Percentiles rank a stretch among this genome's conserved stretches.
These are phyloP conservation scores for Blastobotrys aristatus DNA, from an alignment of 1,139 yeast species.

Conservation along the genomic window DNA sequence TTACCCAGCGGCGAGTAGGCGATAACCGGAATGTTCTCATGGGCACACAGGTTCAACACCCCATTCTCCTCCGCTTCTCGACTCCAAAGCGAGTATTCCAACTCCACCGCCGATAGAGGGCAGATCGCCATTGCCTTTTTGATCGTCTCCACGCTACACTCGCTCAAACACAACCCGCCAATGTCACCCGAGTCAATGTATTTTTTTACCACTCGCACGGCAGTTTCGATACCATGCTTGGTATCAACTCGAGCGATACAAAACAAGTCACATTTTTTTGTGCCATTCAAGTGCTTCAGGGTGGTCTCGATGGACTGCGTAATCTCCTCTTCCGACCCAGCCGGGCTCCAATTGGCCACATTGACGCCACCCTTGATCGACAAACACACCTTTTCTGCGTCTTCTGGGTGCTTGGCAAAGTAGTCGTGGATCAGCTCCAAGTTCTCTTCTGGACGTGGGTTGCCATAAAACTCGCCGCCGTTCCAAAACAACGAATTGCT, in stretches of 20 bases:
- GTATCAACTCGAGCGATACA: constrained; percentile 67
- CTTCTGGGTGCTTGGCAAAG: constrained; percentile 51
- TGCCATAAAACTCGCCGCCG: constrained; percentile 76
- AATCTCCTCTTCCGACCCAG: neutral
- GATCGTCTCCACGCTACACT: constrained; percentile 58
- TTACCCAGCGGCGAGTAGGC: constrained; percentile 80
- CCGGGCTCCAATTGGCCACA: constrained; percentile 44
- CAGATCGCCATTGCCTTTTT: constrained; percentile 46
- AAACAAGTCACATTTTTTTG: constrained; percentile 44
- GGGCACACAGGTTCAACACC: constrained; percentile 49
- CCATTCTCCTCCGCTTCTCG: constrained; percentile 59
- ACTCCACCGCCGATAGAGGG: constrained; percentile 64
- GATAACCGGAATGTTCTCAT: constrained; percentile 56
- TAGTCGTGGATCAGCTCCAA: constrained; percentile 53
- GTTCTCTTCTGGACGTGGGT: constrained; percentile 43
- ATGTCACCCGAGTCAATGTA: constrained; percentile 37
- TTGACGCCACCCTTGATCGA: constrained; percentile 74
- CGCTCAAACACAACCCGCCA: constrained; percentile 64
- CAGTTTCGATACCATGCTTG: constrained; percentile 35
- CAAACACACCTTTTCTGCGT: constrained; percentile 48
- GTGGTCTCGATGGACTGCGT: constrained; percentile 36
- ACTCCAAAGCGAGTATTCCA: constrained; percentile 67
- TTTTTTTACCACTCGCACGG: constrained; percentile 27
- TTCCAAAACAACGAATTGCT: constrained; percentile 57
- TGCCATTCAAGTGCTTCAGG: constrained; percentile 42